These are phyloP conservation scores for Aspergillus pseudoviridinutans DNA, from an alignment of 2,329 filamentous ascomycete genomes.

Conservation along the genomic window DNA sequence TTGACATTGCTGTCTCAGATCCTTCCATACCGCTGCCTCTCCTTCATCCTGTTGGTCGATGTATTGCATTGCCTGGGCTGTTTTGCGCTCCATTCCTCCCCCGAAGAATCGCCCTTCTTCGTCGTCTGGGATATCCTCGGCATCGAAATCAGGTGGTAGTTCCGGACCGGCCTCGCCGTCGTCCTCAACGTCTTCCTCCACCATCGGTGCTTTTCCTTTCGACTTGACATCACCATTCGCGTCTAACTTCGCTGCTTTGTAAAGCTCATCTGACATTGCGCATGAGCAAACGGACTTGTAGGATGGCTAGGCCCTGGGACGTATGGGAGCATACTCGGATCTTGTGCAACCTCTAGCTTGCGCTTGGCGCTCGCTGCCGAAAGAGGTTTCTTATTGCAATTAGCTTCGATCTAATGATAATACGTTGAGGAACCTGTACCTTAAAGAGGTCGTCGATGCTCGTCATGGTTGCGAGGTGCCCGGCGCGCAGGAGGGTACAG, in stretches of 20 bases:
- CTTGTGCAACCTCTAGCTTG: constrained; percentile 54
- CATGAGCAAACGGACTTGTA: constrained; percentile 12
- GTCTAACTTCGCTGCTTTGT: constrained; percentile 57
- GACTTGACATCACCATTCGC: constrained; percentile 49
- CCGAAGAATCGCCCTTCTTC: constrained; percentile 96
- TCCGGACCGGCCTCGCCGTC: constrained; percentile 51
- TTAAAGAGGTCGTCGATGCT: constrained; percentile 62
- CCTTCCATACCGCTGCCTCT: constrained; percentile 39
- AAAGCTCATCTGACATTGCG: constrained; percentile 45
- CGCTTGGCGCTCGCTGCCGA: constrained; percentile 50
- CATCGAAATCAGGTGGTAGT: constrained; percentile 53
- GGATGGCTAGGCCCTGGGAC: not conserved
- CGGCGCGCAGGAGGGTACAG: not conserved
- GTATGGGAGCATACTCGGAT: constrained; percentile 43
- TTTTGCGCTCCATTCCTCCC: constrained; percentile 76
- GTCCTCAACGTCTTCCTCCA: constrained; percentile 47
- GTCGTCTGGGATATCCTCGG: constrained; percentile 64
- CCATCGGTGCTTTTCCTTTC: constrained; percentile 42
- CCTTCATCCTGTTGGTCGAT: constrained; percentile 66
- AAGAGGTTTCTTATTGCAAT: constrained; percentile 43
- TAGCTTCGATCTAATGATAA: constrained; percentile 8
- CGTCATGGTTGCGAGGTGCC: constrained; percentile 44
- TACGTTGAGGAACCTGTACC: constrained; percentile 21
- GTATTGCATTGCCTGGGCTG: constrained; percentile 81
- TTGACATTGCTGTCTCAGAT: not conserved